Conservation (phyloP, 805 yeast species). For the Starmera dryadoides region DNA sequence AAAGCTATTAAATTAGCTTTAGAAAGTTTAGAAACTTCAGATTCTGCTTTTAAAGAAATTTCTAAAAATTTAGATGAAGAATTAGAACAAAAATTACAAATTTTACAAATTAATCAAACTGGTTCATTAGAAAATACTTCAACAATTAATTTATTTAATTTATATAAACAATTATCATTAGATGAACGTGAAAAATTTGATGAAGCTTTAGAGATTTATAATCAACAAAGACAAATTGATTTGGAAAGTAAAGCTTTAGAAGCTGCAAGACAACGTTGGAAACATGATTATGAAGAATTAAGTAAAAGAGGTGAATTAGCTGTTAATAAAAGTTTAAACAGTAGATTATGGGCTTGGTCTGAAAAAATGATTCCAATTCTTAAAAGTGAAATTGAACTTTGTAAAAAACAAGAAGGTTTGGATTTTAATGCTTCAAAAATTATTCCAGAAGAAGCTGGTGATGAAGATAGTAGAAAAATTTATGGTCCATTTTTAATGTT, state of each 20-base stretch:
- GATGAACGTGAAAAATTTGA: conserved; percentile 53
- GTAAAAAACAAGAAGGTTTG: conserved; percentile 33
- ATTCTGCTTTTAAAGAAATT: conserved; percentile 17
- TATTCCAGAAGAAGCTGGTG: conserved; percentile 15
- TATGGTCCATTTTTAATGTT: conserved; percentile 75
- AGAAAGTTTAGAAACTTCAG: conserved; percentile 35
- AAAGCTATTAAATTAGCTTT: conserved; percentile 73
- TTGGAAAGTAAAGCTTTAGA: conserved; percentile 76
- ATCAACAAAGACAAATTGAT: conserved; percentile 66
- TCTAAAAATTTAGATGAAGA: conserved; percentile 24
- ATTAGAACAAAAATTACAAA: conserved; percentile 28
- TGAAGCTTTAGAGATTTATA: conserved; percentile 57
- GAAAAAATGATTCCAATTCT: conserved; percentile 64
- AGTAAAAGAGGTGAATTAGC: conserved; percentile 47
- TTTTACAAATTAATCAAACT: too few relatives aligned
- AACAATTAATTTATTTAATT: conserved; percentile 63
- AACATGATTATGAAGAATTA: conserved; percentile 65
- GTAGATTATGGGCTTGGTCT: conserved; percentile 81
- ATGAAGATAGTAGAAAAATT: conserved; percentile 31
- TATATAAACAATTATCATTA: conserved; percentile 47
- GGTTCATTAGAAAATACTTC: too few relatives aligned
- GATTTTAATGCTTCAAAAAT: background rate
- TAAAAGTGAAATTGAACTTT: conserved; percentile 52
- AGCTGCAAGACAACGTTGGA: conserved; percentile 88
- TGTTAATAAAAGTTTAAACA: conserved; percentile 56